Evolutionary conservation across 1,284 basidiomycete species (phyloP).

Genomic region (Salmacisia buchloeana): DNA sequence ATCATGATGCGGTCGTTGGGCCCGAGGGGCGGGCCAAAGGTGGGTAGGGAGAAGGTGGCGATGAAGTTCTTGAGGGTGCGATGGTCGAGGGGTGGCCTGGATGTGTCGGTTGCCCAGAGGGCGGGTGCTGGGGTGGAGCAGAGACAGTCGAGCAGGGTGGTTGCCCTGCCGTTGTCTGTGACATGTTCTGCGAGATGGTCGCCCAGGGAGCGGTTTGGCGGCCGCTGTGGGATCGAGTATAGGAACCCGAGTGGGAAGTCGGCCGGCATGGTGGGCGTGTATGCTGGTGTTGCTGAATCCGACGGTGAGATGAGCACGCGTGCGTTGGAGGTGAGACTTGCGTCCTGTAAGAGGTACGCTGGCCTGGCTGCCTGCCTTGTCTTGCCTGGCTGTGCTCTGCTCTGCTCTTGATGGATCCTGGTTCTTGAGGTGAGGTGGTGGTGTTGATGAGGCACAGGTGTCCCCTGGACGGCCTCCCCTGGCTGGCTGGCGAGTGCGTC

Average conservation of each 20-base stretch:
- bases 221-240: conserved; percentile 34
- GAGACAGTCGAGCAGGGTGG: conserved; percentile 43
- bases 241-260: conserved; percentile 43
- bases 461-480: no score
- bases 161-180: conserved; percentile 45
- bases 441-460: no score
- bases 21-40: conserved; percentile 24
- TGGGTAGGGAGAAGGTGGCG: conserved; percentile 39
- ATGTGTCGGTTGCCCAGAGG: conserved; percentile 46
- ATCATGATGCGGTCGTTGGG: conserved; percentile 50
- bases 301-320: no score
- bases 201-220: conserved; percentile 39
- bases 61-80: conserved; percentile 43
- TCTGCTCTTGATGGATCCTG: no score
- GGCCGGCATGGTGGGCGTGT: conserved; percentile 36
- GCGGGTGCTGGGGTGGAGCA: conserved; percentile 43
- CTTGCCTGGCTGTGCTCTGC: no score
- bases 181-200: conserved; percentile 44
- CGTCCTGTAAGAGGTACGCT: no score
- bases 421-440: no score
- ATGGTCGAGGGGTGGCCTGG: conserved; percentile 45
- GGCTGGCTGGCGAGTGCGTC: no score
- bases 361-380: no score
- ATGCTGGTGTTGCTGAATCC: no score
- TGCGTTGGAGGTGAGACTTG: not conserved